phyloP scores from a whole-genome alignment of 208 protist genomes.

The Naegleria gruberi region DNA sequence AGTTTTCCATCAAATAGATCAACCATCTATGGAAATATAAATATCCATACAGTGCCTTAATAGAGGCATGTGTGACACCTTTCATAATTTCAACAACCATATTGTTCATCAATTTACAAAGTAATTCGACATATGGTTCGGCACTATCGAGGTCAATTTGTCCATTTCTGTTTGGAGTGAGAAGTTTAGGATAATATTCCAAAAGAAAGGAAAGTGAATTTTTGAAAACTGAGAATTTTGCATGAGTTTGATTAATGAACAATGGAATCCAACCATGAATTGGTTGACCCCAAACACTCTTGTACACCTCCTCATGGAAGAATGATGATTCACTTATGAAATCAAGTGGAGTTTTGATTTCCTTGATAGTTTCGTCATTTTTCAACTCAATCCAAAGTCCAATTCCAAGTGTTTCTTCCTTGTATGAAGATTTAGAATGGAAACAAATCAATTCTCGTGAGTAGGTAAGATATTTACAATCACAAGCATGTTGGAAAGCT shows the following conservation, averaged over 20 bases:
- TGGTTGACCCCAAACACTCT: slow-evolving; percentile 17
- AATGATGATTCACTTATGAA: background rate
- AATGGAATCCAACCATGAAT: no score
- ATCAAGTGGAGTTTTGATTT: background rate
- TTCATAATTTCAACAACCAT: slow-evolving; percentile 18
- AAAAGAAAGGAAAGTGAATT: no score
- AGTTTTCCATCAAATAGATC: background rate
- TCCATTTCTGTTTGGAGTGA: no score
- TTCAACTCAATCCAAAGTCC: background rate
- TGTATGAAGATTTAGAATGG: slow-evolving; percentile 26
- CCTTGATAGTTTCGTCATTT: background rate
- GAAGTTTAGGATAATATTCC: no score
- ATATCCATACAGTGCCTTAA: background rate
- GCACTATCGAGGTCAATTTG: no score
- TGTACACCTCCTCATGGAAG: slow-evolving; percentile 30
- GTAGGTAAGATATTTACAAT: background rate
- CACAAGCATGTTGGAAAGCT: background rate
- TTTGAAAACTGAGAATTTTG: no score
- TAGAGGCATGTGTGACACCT: background rate
- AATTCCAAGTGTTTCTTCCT: slow-evolving; percentile 40
- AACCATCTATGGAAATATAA: background rate
- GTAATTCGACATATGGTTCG: no score
- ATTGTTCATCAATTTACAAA: background rate
- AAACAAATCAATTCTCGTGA: slow-evolving; percentile 29
- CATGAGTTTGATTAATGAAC: no score